Evolutionary conservation across 495 filamentous ascomycete species (phyloP).

Genomic region (Alectoria sarmentosa): DNA sequence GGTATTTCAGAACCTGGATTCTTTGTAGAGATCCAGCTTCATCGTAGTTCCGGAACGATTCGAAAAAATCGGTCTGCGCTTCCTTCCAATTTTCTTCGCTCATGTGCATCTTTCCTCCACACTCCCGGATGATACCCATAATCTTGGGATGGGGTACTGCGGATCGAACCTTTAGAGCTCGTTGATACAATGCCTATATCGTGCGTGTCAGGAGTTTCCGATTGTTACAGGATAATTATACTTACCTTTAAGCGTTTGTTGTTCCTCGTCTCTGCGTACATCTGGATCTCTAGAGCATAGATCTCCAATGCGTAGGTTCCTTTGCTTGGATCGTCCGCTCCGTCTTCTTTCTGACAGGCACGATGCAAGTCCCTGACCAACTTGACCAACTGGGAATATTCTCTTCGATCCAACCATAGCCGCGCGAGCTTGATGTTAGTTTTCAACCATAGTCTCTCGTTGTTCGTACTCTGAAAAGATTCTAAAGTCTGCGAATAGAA

Average conservation of each 20-base stretch:
- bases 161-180: slow-evolving; percentile 81
- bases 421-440: slow-evolving; percentile 96
- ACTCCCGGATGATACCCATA: slow-evolving; percentile 98
- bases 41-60: slow-evolving; percentile 98
- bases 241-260: slow-evolving; percentile 86
- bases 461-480: slow-evolving; percentile 96
- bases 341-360: slow-evolving; percentile 83
- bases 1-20: slow-evolving; percentile 95
- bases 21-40: slow-evolving; percentile 93
- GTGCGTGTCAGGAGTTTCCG: background rate
- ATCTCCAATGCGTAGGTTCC: slow-evolving; percentile 94
- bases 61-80: slow-evolving; percentile 95
- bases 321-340: slow-evolving; percentile 88
- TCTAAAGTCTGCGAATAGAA: slow-evolving; percentile 91
- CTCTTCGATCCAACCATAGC: slow-evolving; percentile 82
- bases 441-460: slow-evolving; percentile 95
- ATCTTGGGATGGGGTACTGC: slow-evolving; percentile 97
- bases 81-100: slow-evolving; percentile 99
- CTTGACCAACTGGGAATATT: slow-evolving; percentile 72
- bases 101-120: slow-evolving; percentile 99
- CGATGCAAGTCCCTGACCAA: slow-evolving; percentile 86
- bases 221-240: background rate
- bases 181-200: slow-evolving; percentile 66
- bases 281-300: slow-evolving; percentile 95
- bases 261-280: slow-evolving; percentile 95